Base-by-base conservation (phyloP, 1,139 yeast genomes). In the Blastobotrys buckinghamii region DNA sequence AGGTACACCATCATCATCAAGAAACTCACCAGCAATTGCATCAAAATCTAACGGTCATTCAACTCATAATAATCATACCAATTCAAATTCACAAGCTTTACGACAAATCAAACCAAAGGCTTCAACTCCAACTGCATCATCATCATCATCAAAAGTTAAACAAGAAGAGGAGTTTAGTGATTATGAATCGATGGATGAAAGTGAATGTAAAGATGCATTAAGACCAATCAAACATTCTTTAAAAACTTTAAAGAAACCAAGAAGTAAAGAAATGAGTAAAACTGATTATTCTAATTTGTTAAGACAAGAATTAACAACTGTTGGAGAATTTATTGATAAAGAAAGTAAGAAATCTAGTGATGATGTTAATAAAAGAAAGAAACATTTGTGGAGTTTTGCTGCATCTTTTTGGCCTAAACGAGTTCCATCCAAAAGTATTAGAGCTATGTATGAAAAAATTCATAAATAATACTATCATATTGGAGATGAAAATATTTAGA, bases 351-450 rank as follows among this genome's bases (percentile, higher is more conserved):
- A 48, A 26, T 39, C 50, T 42, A 19, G 13, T 13, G 10, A 6
- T 51, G 69, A 67, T 17, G 64, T 67, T 44, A 71, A 66, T 30
- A 76, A 73, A 58, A 57, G 73, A 44, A 71, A 75, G 54, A 82
- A 78, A 63, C 96, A 90, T 60, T 71, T 92, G 52, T 92, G 99
- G 98, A 78, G 87, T 22, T 87, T 84, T 66, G 95, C 97, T 8
- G 78, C 94, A 35, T 78, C 80, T 53, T 92, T 84, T 65, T 92
- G 98, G 98, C 98, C 98, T 1, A 87, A 82, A 2, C 80, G 81
- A 55, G 97, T 87, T 38, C 62, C 72, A 16, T 84, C 95, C 51
- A 72, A 76, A 42, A 85, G 85, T 68, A 81, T 92, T 58, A 78
- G 79, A 66, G 84, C 81, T 46, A 92, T 92, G 96, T 92, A 90